Percentiles rank a stretch among this genome's conserved stretches.
phyloP scores from a whole-genome alignment of 768 basidiomycete species.

The Leccinum longicurvipes region DNA sequence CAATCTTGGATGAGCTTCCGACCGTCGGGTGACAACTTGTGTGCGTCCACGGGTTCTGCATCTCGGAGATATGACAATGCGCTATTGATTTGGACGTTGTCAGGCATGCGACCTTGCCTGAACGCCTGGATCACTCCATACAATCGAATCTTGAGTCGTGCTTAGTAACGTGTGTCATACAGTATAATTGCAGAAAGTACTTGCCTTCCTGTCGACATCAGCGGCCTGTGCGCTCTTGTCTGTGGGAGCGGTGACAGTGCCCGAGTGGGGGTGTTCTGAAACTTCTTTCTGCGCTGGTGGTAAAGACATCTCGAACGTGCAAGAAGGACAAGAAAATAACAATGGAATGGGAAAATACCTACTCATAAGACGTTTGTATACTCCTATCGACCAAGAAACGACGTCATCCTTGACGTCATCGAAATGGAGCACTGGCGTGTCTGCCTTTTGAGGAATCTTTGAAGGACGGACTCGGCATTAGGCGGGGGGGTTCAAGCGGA shows the following conservation, averaged over 20 bases:
- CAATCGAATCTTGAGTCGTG: slow-evolving; percentile 48
- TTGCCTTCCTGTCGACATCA: slow-evolving; percentile 77
- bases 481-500: no score
- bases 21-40: slow-evolving; percentile 74
- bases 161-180: background rate
- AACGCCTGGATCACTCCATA: slow-evolving; percentile 83
- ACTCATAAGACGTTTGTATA: background rate
- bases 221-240: slow-evolving; percentile 58
- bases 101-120: slow-evolving; percentile 71
- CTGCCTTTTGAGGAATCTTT: no score
- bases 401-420: background rate
- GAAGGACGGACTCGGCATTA: no score
- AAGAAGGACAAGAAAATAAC: background rate
- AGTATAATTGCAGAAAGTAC: background rate
- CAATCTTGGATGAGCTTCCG: slow-evolving; percentile 70
- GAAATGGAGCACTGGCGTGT: background rate
- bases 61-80: slow-evolving; percentile 64
- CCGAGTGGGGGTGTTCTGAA: slow-evolving; percentile 49
- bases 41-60: slow-evolving; percentile 56
- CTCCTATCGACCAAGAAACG: background rate
- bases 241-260: slow-evolving; percentile 65
- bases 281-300: slow-evolving; percentile 62
- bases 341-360: no score
- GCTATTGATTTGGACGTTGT: slow-evolving; percentile 76
- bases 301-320: slow-evolving; percentile 52